phyloP scores from a whole-genome alignment of 2,329 filamentous ascomycete species.

The Aspergillus phoenicis region DNA sequence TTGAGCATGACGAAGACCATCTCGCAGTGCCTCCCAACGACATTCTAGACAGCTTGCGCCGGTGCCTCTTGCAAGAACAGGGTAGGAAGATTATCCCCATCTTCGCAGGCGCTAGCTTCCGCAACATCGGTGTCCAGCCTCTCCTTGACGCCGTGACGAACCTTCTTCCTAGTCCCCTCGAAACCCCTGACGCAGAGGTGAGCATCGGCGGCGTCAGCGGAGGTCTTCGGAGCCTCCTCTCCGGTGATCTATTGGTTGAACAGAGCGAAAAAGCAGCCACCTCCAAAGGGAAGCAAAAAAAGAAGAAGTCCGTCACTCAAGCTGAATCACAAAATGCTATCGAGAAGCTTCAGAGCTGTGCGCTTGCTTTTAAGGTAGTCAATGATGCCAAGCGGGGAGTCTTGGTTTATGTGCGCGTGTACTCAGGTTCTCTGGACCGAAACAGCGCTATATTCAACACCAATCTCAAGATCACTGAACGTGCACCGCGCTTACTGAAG shows the following conservation, averaged over 20 bases:
- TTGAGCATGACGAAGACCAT: conserved; percentile 74
- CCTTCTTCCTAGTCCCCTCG: conserved; percentile 78
- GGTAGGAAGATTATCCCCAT: conserved; percentile 75
- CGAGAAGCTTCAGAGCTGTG: conserved; percentile 69
- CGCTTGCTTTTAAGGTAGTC: conserved; percentile 87
- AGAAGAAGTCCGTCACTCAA: conserved; percentile 45
- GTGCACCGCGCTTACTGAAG: conserved; percentile 77
- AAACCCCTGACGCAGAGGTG: conserved; percentile 78
- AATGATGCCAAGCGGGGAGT: conserved; percentile 83
- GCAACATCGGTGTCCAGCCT: conserved; percentile 91
- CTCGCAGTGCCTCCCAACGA: conserved; percentile 65
- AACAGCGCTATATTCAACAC: conserved; percentile 84
- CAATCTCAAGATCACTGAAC: conserved; percentile 75
- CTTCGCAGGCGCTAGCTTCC: conserved; percentile 89
- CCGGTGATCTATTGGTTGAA: conserved; percentile 48
- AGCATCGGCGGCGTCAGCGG: conserved; percentile 63
- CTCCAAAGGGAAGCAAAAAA: conserved; percentile 45
- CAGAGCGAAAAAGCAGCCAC: conserved; percentile 34
- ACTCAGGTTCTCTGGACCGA: conserved; percentile 76
- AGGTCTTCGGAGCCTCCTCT: conserved; percentile 55
- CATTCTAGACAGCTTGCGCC: conserved; percentile 73
- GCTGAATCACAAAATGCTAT: conserved; percentile 51
- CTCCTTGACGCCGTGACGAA: conserved; percentile 86
- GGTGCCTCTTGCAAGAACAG: conserved; percentile 65
- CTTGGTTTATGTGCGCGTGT: conserved; percentile 88